Base-by-base conservation (phyloP, 805 yeast genomes). In the Teunomyces panamensis region DNA sequence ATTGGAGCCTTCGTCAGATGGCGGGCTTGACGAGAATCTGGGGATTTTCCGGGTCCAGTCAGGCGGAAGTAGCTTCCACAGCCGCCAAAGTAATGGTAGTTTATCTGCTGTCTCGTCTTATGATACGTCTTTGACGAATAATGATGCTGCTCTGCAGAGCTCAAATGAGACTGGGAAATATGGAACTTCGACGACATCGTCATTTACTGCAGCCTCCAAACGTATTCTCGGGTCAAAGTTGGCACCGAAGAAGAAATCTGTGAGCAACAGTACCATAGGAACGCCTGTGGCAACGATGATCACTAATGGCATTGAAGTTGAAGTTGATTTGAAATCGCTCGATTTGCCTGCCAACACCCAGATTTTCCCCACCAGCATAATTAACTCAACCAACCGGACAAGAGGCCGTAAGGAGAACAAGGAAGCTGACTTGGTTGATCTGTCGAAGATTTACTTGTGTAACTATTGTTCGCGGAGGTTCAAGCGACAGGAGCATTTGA, bases 401-500 rank as follows among this genome's bases (percentile, higher is more conserved):
- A 70, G 89, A 43, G 89, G 89, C 5, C 73, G 89, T 35, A 83
- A 83, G 61, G 87, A 85, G 20, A 78, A 83, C 36, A 67, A 77
- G 51, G 79, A 77, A 43, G 82, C 79, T 14, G 87, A 82, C 56
- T 52, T 70, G 58, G 63, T 59, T 43, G 78, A 73, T 52, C 74
- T 70, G 52, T 44, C 76, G 9, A 84, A 84, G 63, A 80, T 80
- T 36, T 85, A 77, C 59, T 78, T 78, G 28, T 85, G 91, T 62
- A 78, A 78, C 29, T 77, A 74, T 57, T 85, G 92, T 62, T 73
- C 78, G 42, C 74, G 91, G 54, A 60, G 78, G 33, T 86, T 86
- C 66, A 81, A 84, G 59, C 74, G 94, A 55, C 89, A 85, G 61
- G 94, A 86, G 58, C 94, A 86, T 63, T 67, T 86, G 55, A 84